Evolutionary conservation across 1,284 basidiomycete genomes (phyloP), one percentile per base, ranked within the genome.

Genomic region (Papiliotrema terrestris): DNA sequence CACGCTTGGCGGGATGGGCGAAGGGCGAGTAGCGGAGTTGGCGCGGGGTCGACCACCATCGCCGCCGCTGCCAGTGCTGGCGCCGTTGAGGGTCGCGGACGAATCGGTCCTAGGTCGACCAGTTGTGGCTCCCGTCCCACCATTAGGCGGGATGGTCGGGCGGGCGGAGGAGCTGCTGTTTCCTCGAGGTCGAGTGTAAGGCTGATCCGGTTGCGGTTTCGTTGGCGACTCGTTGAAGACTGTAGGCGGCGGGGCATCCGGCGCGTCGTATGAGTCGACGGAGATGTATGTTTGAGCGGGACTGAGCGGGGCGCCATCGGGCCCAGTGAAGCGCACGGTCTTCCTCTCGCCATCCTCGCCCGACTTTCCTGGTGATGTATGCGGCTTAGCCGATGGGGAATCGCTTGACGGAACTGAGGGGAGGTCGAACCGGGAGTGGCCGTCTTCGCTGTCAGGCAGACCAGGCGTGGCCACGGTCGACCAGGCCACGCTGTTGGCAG

Each of bases 381-480:
- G 3, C 23, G 26, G 52, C 23, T 37, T 41, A 13, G 56, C 55
- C 11, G 57, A 61, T 3, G 42, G 51, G n/a, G 51, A 46, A 8
- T 62, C 51, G 22, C 57, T 47, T 14, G 52, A 54, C 43, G 58
- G 57, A 20, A 59, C 58, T 15, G 52, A 42, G 11, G 51, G 22
- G 1, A 67, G 49, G 14, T 63, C 54, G 57, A 70, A 68, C 6
- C 51, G 59, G 11, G 35, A 25, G 36, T 65, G 61, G 8, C 39
- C 56, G 4, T 55, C 59, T 2, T 61, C 61, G 4, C 63, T 62
- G 15, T 69, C 74, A 9, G 62, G 58, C 15, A 73, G 41, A 14
- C 76, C 76, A 1, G 76, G 73, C 0, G 76, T 76, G 6, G 72
- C 76, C 17, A 69, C 69, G 0, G 73, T 75, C 14, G 67, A 71